Conservation (phyloP, 257 asterid species). For the Solanum paucissectum region DNA sequence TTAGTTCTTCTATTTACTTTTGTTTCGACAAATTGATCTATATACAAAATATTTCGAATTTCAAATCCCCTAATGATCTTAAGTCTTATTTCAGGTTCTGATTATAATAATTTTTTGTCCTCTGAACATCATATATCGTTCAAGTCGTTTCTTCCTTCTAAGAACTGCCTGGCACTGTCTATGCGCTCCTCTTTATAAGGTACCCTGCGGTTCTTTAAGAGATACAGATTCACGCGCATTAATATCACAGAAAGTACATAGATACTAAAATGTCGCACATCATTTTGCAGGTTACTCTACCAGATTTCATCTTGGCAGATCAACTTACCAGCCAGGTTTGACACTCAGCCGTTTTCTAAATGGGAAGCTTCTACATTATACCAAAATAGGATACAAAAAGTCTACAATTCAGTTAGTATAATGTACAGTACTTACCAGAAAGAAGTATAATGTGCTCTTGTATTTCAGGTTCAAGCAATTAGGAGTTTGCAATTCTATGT, state of each 20-base stretch:
- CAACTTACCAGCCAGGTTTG: slow-evolving; percentile 92
- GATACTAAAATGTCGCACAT: background rate
- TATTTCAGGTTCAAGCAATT: slow-evolving; percentile 61
- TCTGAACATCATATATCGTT: slow-evolving; percentile 56
- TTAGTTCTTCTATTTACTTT: background rate
- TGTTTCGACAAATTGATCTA: background rate
- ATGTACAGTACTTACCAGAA: background rate
- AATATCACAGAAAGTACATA: background rate
- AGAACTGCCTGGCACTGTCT: slow-evolving; percentile 53
- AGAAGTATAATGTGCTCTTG: background rate
- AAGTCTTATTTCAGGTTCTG: slow-evolving; percentile 27
- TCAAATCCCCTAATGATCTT: background rate
- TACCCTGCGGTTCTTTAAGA: background rate
- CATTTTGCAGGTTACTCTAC: slow-evolving; percentile 43
- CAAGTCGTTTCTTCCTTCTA: slow-evolving; percentile 65
- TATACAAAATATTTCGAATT: background rate
- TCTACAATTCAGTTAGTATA: background rate
- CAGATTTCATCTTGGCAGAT: slow-evolving; percentile 89
- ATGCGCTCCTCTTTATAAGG: slow-evolving; percentile 89
- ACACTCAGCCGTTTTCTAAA: background rate
- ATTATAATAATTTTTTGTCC: slow-evolving; percentile 56
- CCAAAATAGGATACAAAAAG: background rate
- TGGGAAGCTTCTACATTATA: background rate
- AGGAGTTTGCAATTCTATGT: slow-evolving; percentile 56
- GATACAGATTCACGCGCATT: background rate